phyloP scores from a whole-genome alignment of 305 asterid species.

The Rubia tinctorum region DNA sequence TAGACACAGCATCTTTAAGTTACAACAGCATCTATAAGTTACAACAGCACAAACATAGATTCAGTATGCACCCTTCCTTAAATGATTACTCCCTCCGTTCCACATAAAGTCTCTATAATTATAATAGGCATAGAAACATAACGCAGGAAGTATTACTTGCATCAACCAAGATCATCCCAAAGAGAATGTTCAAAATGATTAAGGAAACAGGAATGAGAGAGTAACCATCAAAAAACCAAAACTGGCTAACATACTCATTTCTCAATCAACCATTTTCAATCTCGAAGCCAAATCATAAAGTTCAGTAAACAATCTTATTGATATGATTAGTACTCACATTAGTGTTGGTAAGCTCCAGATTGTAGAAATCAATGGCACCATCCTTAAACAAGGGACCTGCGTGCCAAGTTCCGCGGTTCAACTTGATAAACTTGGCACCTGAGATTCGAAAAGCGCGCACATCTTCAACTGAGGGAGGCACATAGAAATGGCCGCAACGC shows the following conservation, averaged over 20 bases:
- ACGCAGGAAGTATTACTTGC: too few species aligned
- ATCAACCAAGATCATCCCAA: background rate
- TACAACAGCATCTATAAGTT: too few species aligned
- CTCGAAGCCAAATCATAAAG: background rate
- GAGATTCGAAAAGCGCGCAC: constrained; percentile 64
- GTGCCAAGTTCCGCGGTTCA: constrained; percentile 81
- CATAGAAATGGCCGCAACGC: constrained; percentile 53
- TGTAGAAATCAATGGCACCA: constrained; percentile 67
- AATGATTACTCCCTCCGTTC: background rate
- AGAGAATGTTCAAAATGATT: background rate
- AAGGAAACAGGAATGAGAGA: background rate
- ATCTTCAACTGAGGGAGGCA: constrained; percentile 60
- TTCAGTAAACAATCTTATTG: background rate
- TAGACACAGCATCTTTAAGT: background rate
- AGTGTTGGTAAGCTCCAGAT: constrained; percentile 75
- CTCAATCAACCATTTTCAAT: background rate
- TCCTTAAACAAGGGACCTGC: constrained; percentile 78
- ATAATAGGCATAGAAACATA: background rate
- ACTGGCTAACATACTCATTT: too few species aligned
- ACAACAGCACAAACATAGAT: background rate
- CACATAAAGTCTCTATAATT: background rate
- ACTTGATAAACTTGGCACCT: constrained; percentile 82
- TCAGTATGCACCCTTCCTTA: background rate
- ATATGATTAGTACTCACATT: constrained; percentile 44
- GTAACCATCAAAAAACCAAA: background rate